phyloP scores from a whole-genome alignment of 2,329 filamentous ascomycete genomes.

The Thielaviopsis euricoi region DNA sequence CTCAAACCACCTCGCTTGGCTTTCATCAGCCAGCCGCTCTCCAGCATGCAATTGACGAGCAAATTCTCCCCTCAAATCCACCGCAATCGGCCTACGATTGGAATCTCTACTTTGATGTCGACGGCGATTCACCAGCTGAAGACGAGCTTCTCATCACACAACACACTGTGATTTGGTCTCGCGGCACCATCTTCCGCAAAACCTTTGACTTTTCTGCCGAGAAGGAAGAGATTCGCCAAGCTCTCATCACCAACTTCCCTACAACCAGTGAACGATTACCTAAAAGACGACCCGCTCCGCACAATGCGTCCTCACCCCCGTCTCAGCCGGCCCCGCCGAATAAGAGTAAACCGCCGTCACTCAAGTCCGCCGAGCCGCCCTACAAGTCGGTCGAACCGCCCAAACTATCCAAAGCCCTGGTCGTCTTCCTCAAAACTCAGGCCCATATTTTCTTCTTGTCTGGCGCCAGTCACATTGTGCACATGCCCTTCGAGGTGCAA shows the following conservation, averaged over 20 bases:
- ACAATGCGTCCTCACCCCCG: neutral
- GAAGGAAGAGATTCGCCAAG: constrained; percentile 72
- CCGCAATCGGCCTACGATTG: constrained; percentile 54
- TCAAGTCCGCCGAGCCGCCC: neutral
- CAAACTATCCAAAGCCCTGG: constrained; percentile 43
- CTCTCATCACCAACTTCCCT: constrained; percentile 70
- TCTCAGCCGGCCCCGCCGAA: neutral
- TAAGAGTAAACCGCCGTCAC: neutral
- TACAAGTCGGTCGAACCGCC: neutral
- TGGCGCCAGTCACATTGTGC: constrained; percentile 74
- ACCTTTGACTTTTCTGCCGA: constrained; percentile 76
- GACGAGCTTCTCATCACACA: constrained; percentile 70
- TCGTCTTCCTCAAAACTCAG: constrained; percentile 83
- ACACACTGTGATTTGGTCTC: constrained; percentile 72
- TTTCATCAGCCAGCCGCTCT: constrained; percentile 77
- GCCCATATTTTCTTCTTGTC: constrained; percentile 85
- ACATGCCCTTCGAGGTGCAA: constrained; percentile 90
- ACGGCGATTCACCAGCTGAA: constrained; percentile 32
- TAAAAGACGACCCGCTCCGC: neutral
- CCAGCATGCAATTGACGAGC: constrained; percentile 66
- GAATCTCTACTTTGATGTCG: constrained; percentile 38
- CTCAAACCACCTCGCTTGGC: constrained; percentile 76
- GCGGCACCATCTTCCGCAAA: constrained; percentile 69
- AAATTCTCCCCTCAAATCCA: constrained; percentile 54
- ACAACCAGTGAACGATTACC: constrained; percentile 1